These are phyloP conservation scores for Serendipita sp. DNA, from an alignment of 768 basidiomycete species.

Conservation along the genomic window DNA sequence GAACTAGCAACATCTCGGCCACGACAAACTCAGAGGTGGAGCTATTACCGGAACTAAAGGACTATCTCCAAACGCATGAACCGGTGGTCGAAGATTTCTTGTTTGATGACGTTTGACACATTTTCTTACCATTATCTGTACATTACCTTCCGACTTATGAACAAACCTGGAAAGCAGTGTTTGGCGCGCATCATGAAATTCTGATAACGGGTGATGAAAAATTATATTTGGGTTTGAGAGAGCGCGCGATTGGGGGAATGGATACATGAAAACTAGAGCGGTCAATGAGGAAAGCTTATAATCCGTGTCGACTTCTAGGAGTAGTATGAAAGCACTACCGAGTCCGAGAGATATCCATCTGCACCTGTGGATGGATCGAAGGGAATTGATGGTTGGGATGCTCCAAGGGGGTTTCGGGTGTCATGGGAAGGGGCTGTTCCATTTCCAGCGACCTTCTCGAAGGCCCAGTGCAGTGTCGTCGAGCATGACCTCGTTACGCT, in stretches of 20 bases:
- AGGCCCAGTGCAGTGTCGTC: constrained; percentile 90
- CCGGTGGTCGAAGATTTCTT: neutral
- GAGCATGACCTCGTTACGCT: constrained; percentile 85
- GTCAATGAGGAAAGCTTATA: neutral
- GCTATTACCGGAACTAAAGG: neutral
- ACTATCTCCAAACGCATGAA: neutral
- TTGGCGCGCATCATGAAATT: neutral
- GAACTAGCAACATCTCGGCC: neutral
- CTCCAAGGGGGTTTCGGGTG: neutral
- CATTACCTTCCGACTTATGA: neutral
- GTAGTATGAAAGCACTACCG: neutral
- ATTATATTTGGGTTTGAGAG: neutral
- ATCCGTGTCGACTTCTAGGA: neutral
- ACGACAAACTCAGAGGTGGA: neutral
- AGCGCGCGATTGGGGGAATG: neutral
- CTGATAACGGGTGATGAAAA: neutral
- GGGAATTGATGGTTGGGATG: neutral
- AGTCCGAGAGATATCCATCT: neutral
- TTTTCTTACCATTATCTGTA: neutral
- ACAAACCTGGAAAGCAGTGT: neutral
- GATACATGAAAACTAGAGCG: neutral
- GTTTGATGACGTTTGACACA: neutral
- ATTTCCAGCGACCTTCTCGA: constrained; percentile 68
- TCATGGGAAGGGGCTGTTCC: constrained; percentile 43
- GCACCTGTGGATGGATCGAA: neutral